Evolutionary conservation across 1,284 basidiomycete species (phyloP).

Genomic region (Cryptococcus wingfieldii): DNA sequence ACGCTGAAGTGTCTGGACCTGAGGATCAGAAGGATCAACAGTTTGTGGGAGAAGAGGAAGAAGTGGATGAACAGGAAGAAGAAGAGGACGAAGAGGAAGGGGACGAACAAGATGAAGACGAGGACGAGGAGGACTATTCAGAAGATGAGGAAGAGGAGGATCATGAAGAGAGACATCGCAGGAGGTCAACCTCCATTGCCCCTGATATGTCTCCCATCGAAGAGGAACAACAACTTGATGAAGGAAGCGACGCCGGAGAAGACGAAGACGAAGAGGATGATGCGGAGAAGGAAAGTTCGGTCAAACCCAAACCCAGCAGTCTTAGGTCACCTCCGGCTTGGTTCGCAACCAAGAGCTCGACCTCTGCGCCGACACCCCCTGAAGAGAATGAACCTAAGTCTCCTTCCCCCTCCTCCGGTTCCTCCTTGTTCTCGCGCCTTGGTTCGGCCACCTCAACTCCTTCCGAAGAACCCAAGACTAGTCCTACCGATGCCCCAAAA

Average conservation of each 20-base stretch:
- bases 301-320: not conserved
- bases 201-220: conserved; percentile 33
- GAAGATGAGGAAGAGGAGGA: conserved; percentile 19
- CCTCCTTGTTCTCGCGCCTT: conserved; percentile 15
- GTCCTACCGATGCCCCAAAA: conserved; percentile 2
- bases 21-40: conserved; percentile 12
- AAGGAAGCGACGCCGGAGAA: conserved; percentile 4
- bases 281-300: conserved; percentile 8
- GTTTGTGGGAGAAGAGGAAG: conserved; percentile 15
- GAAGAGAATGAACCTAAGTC: conserved; percentile 6
- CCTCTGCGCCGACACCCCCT: not conserved
- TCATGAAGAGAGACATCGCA: conserved; percentile 17
- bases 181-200: conserved; percentile 14
- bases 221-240: conserved; percentile 15
- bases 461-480: not conserved
- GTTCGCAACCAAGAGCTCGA: conserved; percentile 15
- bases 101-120: conserved; percentile 16
- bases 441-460: conserved; percentile 11
- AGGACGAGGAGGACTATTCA: conserved; percentile 20
- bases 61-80: conserved; percentile 15
- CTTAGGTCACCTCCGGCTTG: conserved; percentile 35
- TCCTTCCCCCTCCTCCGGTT: conserved; percentile 7
- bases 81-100: conserved; percentile 13
- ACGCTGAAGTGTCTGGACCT: conserved; percentile 10
- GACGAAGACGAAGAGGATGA: not conserved